Evolutionary conservation across 768 basidiomycete genomes (phyloP).

Genomic region (Kwoniella newhampshirensis): DNA sequence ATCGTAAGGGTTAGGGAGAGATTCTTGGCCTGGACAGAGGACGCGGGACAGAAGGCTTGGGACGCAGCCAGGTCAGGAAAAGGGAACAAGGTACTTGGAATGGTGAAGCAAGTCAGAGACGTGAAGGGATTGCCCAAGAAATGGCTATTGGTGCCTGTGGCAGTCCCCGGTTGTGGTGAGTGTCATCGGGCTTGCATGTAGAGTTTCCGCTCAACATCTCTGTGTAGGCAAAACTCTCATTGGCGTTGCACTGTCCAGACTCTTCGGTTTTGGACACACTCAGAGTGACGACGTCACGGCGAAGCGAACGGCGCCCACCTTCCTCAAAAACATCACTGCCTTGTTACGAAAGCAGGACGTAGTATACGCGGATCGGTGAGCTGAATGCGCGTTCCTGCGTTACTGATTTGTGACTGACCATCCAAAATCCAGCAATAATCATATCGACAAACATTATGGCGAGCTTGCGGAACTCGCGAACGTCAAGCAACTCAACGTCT

Average conservation of each 20-base stretch:
- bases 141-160: constrained; percentile 82
- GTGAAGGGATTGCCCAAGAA: constrained; percentile 58
- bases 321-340: constrained; percentile 66
- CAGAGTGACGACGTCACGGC: constrained; percentile 84
- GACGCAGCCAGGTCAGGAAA: constrained; percentile 47
- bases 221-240: constrained; percentile 82
- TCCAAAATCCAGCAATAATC: constrained; percentile 71
- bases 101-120: constrained; percentile 32
- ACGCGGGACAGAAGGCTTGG: constrained; percentile 57
- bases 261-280: constrained; percentile 86
- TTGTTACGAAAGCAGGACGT: constrained; percentile 67
- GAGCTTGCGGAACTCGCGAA: constrained; percentile 63
- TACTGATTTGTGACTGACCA: background rate
- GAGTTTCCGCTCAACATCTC: background rate
- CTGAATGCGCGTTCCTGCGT: constrained; percentile 7
- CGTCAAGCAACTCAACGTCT: constrained; percentile 33
- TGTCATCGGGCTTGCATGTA: constrained; percentile 16
- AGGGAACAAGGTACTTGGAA: constrained; percentile 36
- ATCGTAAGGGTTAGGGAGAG: constrained; percentile 79
- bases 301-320: constrained; percentile 70
- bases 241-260: constrained; percentile 69
- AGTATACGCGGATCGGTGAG: constrained; percentile 90
- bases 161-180: constrained; percentile 89
- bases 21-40: constrained; percentile 70
- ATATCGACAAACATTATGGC: constrained; percentile 73